A percentile compares a stretch with the other conserved stretches of the same genome.
Evolutionary conservation across 306 rosid genomes (phyloP).

Genomic region (Neltuma alba): DNA sequence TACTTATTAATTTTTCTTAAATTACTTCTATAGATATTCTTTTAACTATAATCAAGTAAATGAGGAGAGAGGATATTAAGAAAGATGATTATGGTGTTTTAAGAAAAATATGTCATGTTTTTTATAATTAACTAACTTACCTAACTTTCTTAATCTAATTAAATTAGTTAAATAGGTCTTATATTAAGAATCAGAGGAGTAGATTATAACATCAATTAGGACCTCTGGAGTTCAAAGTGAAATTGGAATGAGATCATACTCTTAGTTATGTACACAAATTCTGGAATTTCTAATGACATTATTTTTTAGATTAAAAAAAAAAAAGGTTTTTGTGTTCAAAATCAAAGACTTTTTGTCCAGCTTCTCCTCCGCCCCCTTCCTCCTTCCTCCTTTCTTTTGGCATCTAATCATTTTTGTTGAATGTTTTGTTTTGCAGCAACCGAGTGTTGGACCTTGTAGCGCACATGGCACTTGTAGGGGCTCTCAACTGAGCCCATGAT

Average conservation of each 20-base stretch:
- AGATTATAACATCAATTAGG: neutral
- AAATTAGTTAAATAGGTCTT: too few species aligned
- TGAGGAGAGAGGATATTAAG: too few species aligned
- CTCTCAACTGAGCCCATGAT: conserved; percentile 43
- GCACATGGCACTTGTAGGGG: conserved; percentile 95
- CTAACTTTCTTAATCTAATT: too few species aligned
- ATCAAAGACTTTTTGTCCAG: neutral
- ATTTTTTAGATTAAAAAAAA: neutral
- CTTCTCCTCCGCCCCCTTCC: too few species aligned
- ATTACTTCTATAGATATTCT: too few species aligned
- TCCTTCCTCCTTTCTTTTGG: neutral
- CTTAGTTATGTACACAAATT: neutral
- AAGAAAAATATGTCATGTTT: too few species aligned
- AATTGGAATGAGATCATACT: neutral
- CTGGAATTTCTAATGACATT: neutral
- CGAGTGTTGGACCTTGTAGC: conserved; percentile 96
- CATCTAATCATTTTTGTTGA: conserved; percentile 1
- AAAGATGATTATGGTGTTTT: too few species aligned
- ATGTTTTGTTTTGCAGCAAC: conserved; percentile 56
- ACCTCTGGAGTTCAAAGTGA: neutral
- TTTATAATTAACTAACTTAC: too few species aligned
- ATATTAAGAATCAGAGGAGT: too few species aligned
- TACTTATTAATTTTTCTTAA: too few species aligned
- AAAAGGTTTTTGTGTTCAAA: neutral
- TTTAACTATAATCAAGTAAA: too few species aligned